Conservation (phyloP, 75 land plant genomes). For the Cryptomeria japonica region DNA sequence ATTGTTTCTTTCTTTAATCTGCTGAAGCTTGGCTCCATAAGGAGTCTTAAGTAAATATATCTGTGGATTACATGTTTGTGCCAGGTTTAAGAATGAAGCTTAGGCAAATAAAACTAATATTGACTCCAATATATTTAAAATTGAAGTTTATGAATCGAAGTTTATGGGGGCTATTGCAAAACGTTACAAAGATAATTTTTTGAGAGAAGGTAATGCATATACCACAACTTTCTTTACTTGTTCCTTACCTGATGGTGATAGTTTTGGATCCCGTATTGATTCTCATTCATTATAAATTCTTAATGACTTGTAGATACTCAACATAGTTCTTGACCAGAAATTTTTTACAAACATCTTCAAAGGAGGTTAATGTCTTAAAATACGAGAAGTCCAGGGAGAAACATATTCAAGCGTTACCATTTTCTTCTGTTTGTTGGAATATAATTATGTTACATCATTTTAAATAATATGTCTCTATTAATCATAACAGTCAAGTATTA, state of each 20-base stretch:
- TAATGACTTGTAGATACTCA: no score
- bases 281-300: background rate
- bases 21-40: background rate
- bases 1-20: background rate
- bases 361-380: no score
- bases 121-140: slow-evolving; percentile 79
- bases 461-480: no score
- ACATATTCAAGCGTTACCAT: no score
- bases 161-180: no score
- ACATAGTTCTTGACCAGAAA: no score
- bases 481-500: no score
- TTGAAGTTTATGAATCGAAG: slow-evolving; percentile 90
- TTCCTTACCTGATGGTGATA: background rate
- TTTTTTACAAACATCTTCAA: no score
- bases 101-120: slow-evolving; percentile 90
- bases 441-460: no score
- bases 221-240: background rate
- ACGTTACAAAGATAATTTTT: slow-evolving; percentile 84
- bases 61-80: background rate
- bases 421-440: no score
- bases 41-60: background rate
- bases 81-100: slow-evolving; percentile 85
- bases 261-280: background rate
- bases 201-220: slow-evolving; percentile 75
- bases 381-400: no score